Evolutionary conservation across 192 early-diverging fungal genomes (phyloP).

Genomic region (Backusella morwellensis): DNA sequence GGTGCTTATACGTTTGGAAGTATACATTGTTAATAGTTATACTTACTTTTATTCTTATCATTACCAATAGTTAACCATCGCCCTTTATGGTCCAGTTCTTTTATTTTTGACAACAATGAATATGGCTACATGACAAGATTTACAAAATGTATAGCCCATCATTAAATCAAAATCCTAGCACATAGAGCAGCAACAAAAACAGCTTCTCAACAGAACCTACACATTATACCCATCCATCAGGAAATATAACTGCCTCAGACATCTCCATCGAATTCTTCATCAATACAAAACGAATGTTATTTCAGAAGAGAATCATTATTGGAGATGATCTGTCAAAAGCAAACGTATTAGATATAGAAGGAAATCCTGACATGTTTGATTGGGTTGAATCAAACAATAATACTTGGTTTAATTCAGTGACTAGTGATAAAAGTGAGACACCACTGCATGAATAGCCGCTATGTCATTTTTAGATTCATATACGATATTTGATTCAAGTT

Average conservation of each 20-base stretch:
- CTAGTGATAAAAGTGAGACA: not conserved
- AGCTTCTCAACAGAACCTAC: not conserved
- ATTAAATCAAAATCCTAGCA: not conserved
- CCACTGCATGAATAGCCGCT: not conserved
- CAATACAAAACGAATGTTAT: not conserved
- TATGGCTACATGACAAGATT: too few species aligned
- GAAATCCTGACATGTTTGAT: not conserved
- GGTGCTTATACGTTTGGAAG: too few species aligned
- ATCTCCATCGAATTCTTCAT: not conserved
- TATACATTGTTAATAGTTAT: too few species aligned
- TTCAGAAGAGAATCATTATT: not conserved
- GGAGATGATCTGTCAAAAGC: not conserved
- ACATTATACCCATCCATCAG: not conserved
- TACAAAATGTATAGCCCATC: too few species aligned
- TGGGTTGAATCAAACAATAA: not conserved
- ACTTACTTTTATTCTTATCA: too few species aligned
- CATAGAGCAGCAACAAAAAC: not conserved
- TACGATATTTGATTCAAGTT: too few species aligned
- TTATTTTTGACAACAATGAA: too few species aligned
- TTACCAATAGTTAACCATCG: too few species aligned
- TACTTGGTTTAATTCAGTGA: not conserved
- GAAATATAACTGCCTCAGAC: not conserved
- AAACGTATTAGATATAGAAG: not conserved
- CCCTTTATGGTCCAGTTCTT: too few species aligned
- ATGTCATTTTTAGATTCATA: too few species aligned